Evolutionary conservation across 306 rosid genomes (phyloP).

Genomic region (Gastrolobium bilobum): DNA sequence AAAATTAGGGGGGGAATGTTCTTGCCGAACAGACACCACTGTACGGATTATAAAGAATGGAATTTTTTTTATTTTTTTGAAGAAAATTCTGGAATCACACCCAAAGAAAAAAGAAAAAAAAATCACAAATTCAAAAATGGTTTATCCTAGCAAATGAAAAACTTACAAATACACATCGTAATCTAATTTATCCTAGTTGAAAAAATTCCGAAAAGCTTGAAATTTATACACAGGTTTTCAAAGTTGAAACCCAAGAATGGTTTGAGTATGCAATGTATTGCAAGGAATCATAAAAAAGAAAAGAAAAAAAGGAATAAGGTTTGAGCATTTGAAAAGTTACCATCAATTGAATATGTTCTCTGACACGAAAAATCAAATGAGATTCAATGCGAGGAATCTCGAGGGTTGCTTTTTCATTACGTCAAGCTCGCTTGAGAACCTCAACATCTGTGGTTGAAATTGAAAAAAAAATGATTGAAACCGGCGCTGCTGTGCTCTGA

Average conservation of each 20-base stretch:
- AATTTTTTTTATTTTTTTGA: background rate
- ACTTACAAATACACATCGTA: background rate
- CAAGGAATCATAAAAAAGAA: background rate
- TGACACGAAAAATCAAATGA: conserved; percentile 65
- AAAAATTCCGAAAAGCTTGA: background rate
- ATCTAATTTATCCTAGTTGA: background rate
- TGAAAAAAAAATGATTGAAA: no score
- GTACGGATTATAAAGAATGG: background rate
- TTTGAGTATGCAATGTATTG: background rate
- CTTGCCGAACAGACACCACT: background rate
- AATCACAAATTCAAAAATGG: background rate
- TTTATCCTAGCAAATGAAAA: background rate
- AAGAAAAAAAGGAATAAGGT: conserved; percentile 13
- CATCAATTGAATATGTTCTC: conserved; percentile 76
- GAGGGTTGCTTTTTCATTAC: conserved; percentile 59
- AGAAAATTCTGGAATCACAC: background rate
- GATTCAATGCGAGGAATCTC: conserved; percentile 73
- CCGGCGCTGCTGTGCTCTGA: no score
- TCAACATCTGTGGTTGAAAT: conserved; percentile 57
- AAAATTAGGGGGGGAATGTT: background rate
- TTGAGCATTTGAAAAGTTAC: conserved; percentile 44
- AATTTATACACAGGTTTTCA: background rate
- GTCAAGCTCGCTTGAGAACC: conserved; percentile 60
- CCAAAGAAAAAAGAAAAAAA: background rate
- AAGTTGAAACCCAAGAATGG: background rate